A percentile compares a stretch with the other conserved stretches of the same genome.
Conservation (phyloP, 2,329 filamentous ascomycete genomes). For the Clonostachys solani region DNA sequence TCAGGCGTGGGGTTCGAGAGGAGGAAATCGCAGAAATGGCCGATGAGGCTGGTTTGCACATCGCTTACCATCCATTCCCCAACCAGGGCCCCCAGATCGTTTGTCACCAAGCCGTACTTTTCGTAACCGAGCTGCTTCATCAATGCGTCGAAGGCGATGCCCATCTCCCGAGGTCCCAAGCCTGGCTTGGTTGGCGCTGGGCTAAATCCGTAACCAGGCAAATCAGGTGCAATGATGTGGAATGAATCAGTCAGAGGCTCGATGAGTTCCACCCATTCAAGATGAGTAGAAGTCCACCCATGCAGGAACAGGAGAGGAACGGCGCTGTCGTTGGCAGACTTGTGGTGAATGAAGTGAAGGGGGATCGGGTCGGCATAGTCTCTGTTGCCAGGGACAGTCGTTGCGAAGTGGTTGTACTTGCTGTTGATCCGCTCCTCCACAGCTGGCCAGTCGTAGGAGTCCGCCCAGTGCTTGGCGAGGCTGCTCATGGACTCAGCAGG, state of each 20-base stretch:
- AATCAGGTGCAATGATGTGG: slow-evolving; percentile 2
- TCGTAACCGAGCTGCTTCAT: slow-evolving; percentile 3
- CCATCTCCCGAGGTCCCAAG: neutral
- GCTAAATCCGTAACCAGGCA: slow-evolving; percentile 5
- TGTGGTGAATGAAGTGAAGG: slow-evolving; percentile 6
- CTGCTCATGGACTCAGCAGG: slow-evolving; percentile 1
- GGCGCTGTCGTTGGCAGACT: slow-evolving; percentile 2
- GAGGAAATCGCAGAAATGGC: slow-evolving; percentile 20
- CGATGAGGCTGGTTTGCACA: slow-evolving; percentile 12
- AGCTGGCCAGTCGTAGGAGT: slow-evolving; percentile 3
- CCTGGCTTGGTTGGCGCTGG: slow-evolving; percentile 1
- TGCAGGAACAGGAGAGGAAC: slow-evolving; percentile 5
- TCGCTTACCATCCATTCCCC: slow-evolving; percentile 1
- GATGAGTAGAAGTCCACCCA: slow-evolving; percentile 5
- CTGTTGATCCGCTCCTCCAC: slow-evolving; percentile 2
- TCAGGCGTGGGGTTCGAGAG: neutral
- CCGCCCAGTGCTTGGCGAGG: slow-evolving; percentile 2
- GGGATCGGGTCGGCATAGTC: neutral
- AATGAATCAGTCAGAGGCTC: neutral
- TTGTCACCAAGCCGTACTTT: slow-evolving; percentile 2
- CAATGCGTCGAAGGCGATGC: neutral
- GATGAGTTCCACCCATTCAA: slow-evolving; percentile 2
- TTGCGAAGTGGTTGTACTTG: slow-evolving; percentile 2
- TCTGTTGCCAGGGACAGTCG: slow-evolving; percentile 1
- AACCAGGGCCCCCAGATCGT: slow-evolving; percentile 2